Evolutionary conservation across 2,329 filamentous ascomycete species (phyloP).

Genomic region (Aspergillus floridensis): DNA sequence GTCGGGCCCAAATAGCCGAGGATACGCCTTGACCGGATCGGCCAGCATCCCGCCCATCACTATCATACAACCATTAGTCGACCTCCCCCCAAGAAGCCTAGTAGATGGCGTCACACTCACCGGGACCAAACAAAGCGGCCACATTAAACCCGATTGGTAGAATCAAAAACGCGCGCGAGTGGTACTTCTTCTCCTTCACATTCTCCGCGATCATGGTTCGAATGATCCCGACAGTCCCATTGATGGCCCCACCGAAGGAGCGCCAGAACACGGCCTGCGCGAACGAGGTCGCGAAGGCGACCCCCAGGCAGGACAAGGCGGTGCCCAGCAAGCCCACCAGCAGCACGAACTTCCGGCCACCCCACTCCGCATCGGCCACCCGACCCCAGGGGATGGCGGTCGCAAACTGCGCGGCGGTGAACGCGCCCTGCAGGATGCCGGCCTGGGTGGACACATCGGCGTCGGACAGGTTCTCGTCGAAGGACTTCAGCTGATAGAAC

Average conservation of each 20-base stretch:
- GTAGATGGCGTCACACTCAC: conserved; percentile 37
- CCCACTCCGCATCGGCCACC: conserved; percentile 59
- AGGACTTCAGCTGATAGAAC: conserved; percentile 80
- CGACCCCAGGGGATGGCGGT: conserved; percentile 81
- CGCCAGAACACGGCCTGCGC: conserved; percentile 64
- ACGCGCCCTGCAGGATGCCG: conserved; percentile 71
- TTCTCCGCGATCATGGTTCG: conserved; percentile 71
- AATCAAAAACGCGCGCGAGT: conserved; percentile 56
- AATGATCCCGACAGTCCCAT: conserved; percentile 71
- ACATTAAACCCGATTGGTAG: conserved; percentile 67
- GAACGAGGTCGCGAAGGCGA: conserved; percentile 67
- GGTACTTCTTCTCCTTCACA: conserved; percentile 65
- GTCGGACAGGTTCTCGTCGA: conserved; percentile 56
- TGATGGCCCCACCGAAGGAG: conserved; percentile 64
- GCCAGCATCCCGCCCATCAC: conserved; percentile 65
- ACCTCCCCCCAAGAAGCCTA: conserved; percentile 30
- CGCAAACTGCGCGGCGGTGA: conserved; percentile 75
- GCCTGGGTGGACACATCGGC: conserved; percentile 69
- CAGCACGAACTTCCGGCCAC: conserved; percentile 73
- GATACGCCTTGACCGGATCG: conserved; percentile 64
- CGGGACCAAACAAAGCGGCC: conserved; percentile 53
- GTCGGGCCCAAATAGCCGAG: conserved; percentile 59
- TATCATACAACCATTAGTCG: conserved; percentile 19
- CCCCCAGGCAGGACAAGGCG: conserved; percentile 62
- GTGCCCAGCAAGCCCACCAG: conserved; percentile 73